Base-by-base conservation (phyloP, 805 yeast species). In the Myxozyma melibiosi region DNA sequence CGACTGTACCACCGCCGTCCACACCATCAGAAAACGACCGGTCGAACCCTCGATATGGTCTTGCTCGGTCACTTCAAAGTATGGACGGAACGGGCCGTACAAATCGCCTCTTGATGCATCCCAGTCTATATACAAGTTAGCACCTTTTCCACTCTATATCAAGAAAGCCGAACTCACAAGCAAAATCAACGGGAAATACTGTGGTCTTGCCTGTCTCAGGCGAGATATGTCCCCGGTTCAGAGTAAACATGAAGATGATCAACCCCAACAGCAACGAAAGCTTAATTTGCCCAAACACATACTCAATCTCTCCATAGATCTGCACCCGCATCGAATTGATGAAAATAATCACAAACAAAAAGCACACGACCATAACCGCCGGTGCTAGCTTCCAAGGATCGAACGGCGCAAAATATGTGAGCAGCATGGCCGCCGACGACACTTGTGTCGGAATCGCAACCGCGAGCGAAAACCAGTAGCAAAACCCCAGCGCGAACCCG, bases 401-500 rank as follows among this genome's bases (percentile, higher is more conserved):
- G 41, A 86, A 71, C 39, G 76, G 68, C 1, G 83, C 79, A 67
- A 83, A 90, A 67, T 83, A 89, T 43, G 86, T 80, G 42, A 89
- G 72, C 84, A 88, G 80, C 30, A 89, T 84, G 0, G 89, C 82
- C 18, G 88, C 86, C 0, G 95, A 95, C 11, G 89, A 86, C 2
- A 89, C 78, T 67, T 88, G 96, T 0, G 91, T 82, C 0, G 96
- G 90, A 58, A 88, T 73, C 0, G 90, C 89, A 47, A 86, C 73
- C 14, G 86, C 78, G 68, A 85, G 87, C 53, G 88, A 82, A 16
- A 85, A 68, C 82, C 89, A 88, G 69, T 89, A 89, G 30, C 83
- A 75, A 75, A 90, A 80, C 31, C 79, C 73, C 34, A 80, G 74
- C 1, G 84, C 80, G 66, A 81, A 81, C 0, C 84, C 84, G 53